Conservation (phyloP, 202 grass and related monocot genomes). For the Setaria viridis region DNA sequence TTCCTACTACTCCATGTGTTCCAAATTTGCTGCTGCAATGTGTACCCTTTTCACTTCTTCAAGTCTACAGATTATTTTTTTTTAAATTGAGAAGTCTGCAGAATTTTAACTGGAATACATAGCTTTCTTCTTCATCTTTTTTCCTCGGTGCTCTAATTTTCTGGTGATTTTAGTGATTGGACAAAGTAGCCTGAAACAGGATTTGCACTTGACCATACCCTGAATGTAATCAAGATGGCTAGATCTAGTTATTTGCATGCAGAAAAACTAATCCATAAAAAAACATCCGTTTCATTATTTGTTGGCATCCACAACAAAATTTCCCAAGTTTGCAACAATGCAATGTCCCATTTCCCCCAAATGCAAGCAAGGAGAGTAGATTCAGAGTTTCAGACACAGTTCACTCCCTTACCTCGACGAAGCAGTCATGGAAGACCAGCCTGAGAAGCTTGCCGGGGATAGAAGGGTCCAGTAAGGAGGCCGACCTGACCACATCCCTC, state of each 20-base stretch:
- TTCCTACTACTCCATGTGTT: background rate
- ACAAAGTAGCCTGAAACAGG: background rate
- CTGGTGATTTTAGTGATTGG: background rate
- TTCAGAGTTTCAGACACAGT: background rate
- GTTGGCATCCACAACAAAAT: background rate
- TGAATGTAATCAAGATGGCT: constrained; percentile 1
- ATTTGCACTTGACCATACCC: background rate
- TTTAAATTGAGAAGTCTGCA: background rate
- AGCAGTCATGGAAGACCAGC: constrained; percentile 93
- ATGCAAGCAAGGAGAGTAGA: constrained; percentile 17
- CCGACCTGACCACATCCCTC: constrained; percentile 65
- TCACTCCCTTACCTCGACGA: constrained; percentile 66
- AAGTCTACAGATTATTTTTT: background rate
- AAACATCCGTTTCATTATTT: background rate
- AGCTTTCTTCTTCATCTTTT: background rate
- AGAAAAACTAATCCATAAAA: background rate
- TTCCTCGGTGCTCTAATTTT: background rate
- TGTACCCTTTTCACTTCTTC: background rate
- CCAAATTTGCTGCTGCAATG: background rate
- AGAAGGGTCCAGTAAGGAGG: constrained; percentile 58
- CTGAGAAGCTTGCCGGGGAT: constrained; percentile 87
- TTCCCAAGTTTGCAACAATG: background rate
- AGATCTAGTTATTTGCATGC: constrained; percentile 11
- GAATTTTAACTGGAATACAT: background rate
- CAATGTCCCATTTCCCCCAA: background rate